Base-by-base conservation (phyloP, 768 basidiomycete genomes). In the Panaeolus papilionaceus region DNA sequence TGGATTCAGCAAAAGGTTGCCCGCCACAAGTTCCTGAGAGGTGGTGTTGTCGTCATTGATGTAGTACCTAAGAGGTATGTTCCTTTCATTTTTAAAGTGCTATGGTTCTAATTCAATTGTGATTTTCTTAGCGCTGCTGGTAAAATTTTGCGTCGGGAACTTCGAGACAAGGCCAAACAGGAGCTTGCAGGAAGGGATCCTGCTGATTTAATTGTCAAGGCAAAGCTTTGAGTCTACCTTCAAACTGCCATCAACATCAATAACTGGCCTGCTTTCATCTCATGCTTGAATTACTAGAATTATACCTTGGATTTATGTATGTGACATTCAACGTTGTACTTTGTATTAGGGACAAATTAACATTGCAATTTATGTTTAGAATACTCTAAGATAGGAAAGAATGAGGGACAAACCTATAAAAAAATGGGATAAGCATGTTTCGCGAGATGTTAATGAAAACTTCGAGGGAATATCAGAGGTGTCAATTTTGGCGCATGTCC, bases 401-500 rank as follows among this genome's bases (percentile, higher is more conserved):
- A 33, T 33, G 5, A 33, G 33, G 3, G 33, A 33, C 33, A 63
- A 45, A 18, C 64, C n/a, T 16, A 20, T n/a, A 58, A 38, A 18
- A 51, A 65, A 62, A 62, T 16, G n/a, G 4, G 7, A 49, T 69
- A 38, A 69, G 63, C 28, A 63, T 33, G 44, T 42, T 20, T n/a
- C 37, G n/a, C 14, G 61, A 49, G 42, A 66, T 38, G 63, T 33
- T 51, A n/a, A 66, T 28, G 2, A 61, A 64, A 61, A 20, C 23
- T 23, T 23, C 23, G 33, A 63, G 23, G 65, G 68, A 67, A 64
- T 61, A 68, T 85, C 83, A 86, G 84, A 79, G 72, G 79, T 83
- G 89, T 92, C 92, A 91, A 89, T 85, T 87, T 75, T 90, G 92
- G 91, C 91, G 92, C 92, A 81, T 84, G 78, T 86, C 90, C 89